phyloP scores from a whole-genome alignment of 805 yeast species.

The Wickerhamomyces silvicola region DNA sequence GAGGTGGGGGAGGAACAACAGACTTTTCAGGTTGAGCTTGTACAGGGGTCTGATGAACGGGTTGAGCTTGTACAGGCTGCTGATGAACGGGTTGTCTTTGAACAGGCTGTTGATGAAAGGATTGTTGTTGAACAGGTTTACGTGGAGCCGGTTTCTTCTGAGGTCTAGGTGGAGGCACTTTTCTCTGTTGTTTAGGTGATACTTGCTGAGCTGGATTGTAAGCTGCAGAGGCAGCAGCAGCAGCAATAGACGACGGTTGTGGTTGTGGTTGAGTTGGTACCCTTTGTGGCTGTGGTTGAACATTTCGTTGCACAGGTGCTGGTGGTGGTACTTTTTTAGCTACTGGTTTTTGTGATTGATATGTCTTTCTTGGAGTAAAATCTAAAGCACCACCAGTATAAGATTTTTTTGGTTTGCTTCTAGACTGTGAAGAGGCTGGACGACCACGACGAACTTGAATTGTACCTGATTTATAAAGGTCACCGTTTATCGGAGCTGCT shows the following conservation, averaged over 20 bases:
- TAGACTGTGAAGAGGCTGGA: constrained; percentile 66
- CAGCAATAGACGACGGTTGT: constrained; percentile 16
- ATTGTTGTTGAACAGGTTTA: constrained; percentile 41
- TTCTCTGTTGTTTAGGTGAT: constrained; percentile 12
- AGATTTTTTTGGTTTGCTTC: constrained; percentile 66
- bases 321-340: constrained; percentile 23
- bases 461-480: constrained; percentile 80
- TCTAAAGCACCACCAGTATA: constrained; percentile 20
- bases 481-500: constrained; percentile 61
- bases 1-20: constrained; percentile 63
- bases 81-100: constrained; percentile 16
- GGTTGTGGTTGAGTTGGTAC: constrained; percentile 9
- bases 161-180: constrained; percentile 23
- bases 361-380: constrained; percentile 25
- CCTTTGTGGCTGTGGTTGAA: constrained; percentile 10
- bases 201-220: constrained; percentile 23
- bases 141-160: constrained; percentile 23
- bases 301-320: constrained; percentile 21
- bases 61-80: constrained; percentile 64
- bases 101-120: constrained; percentile 44
- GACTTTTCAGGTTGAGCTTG: constrained; percentile 22
- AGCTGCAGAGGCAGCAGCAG: constrained; percentile 33
- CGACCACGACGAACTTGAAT: constrained; percentile 76
- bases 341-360: constrained; percentile 13
- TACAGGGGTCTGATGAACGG: constrained; percentile 46